A percentile compares a stretch with the other conserved stretches of the same genome.
phyloP scores from a whole-genome alignment of 768 basidiomycete genomes.

The Asterophora parasitica region DNA sequence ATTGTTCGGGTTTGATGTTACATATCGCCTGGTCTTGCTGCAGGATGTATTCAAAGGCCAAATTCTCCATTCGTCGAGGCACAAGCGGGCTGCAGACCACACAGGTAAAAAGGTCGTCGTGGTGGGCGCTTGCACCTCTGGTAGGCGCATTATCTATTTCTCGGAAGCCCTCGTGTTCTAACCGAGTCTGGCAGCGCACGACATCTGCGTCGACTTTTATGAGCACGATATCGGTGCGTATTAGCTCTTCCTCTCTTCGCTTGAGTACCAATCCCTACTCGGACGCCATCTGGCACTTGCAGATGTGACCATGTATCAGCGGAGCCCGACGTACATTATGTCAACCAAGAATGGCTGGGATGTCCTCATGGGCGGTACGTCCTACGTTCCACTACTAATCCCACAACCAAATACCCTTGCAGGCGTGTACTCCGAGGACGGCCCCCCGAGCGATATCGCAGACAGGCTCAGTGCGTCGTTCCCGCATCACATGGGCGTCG shows the following conservation, averaged over 20 bases:
- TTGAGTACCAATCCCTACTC: not conserved
- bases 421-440: slow-evolving; percentile 43
- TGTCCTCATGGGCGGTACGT: slow-evolving; percentile 21
- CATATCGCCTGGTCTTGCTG: too few relatives aligned
- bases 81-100: slow-evolving; percentile 52
- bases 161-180: slow-evolving; percentile 3
- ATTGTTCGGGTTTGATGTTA: not conserved
- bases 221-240: slow-evolving; percentile 37
- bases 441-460: slow-evolving; percentile 44
- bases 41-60: slow-evolving; percentile 61
- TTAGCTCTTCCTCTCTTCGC: not conserved
- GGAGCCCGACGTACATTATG: slow-evolving; percentile 35
- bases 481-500: slow-evolving; percentile 32
- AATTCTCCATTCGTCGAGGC: slow-evolving; percentile 53
- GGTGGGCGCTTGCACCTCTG: slow-evolving; percentile 62
- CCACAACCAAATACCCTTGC: not conserved
- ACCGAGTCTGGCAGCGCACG: slow-evolving; percentile 30
- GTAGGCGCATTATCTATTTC: slow-evolving; percentile 13
- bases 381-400: not conserved
- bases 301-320: slow-evolving; percentile 60
- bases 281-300: not conserved
- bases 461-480: slow-evolving; percentile 46
- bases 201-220: slow-evolving; percentile 39
- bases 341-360: slow-evolving; percentile 15
- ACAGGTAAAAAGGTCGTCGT: slow-evolving; percentile 68